phyloP scores from a whole-genome alignment of 306 rosid species.

The Vigna reflexopilosa region DNA sequence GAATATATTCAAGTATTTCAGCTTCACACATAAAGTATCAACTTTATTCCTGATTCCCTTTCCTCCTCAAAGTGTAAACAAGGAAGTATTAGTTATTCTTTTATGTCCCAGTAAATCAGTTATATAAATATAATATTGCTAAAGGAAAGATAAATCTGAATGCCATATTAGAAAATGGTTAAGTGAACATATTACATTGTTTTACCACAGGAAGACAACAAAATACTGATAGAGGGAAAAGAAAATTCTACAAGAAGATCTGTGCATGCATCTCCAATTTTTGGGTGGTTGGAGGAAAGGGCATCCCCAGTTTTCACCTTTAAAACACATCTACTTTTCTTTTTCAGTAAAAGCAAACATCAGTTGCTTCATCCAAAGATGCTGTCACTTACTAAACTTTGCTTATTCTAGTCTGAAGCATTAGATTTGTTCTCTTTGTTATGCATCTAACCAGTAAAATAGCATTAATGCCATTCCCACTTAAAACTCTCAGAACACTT shows the following conservation, averaged over 20 bases:
- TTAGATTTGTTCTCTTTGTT: conserved; percentile 21
- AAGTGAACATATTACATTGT: background rate
- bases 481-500: background rate
- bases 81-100: conserved; percentile 3
- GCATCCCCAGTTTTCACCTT: conserved; percentile 17
- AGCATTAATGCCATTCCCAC: conserved; percentile 15
- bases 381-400: conserved; percentile 30
- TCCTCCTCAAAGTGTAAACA: conserved; percentile 23
- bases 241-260: conserved; percentile 5
- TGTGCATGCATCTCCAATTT: conserved; percentile 9
- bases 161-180: conserved; percentile 25
- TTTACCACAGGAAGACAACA: conserved; percentile 6
- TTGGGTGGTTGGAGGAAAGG: background rate
- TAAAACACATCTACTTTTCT: conserved; percentile 10
- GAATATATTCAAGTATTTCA: conserved; percentile 1
- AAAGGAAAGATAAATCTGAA: conserved; percentile 24
- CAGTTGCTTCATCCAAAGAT: conserved; percentile 28
- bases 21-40: conserved; percentile 20
- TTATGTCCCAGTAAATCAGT: conserved; percentile 25
- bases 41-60: conserved; percentile 22
- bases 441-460: background rate
- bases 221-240: background rate
- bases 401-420: conserved; percentile 29
- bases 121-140: background rate
- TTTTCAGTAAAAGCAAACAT: conserved; percentile 27